phyloP scores from a whole-genome alignment of 73 alveolate species.

The Paramecium octaurelia region DNA sequence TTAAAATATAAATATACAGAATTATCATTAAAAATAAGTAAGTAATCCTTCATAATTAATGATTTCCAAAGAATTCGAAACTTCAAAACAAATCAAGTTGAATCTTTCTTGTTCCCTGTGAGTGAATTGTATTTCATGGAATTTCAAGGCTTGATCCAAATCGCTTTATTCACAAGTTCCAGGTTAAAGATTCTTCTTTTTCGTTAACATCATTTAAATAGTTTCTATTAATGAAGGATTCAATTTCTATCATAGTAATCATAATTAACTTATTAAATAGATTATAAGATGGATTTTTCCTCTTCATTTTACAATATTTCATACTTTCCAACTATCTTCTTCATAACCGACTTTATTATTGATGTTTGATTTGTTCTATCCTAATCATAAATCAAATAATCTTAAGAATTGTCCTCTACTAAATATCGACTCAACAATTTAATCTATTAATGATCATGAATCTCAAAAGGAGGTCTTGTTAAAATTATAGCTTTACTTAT shows the following conservation, averaged over 20 bases:
- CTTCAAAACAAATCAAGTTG: not conserved
- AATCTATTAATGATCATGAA: not conserved
- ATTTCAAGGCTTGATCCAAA: conserved; percentile 5
- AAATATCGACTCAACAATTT: not conserved
- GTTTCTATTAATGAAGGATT: conserved; percentile 34
- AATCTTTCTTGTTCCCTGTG: not conserved
- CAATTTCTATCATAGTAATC: not conserved
- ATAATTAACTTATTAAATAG: not conserved
- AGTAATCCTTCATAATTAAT: not conserved
- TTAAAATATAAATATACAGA: not conserved
- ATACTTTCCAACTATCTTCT: conserved; percentile 25
- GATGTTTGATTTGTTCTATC: not conserved
- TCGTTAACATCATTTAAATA: not conserved
- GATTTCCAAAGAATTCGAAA: not conserved
- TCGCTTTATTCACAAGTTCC: not conserved
- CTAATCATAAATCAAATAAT: conserved; percentile 27
- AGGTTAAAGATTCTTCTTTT: not conserved
- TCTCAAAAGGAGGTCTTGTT: not conserved
- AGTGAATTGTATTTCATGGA: conserved; percentile 31
- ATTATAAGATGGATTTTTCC: not conserved
- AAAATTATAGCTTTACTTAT: not conserved
- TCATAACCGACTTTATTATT: not conserved
- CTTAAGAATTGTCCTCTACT: conserved; percentile 35
- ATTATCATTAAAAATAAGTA: not conserved
- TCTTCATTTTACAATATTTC: not conserved